phyloP scores from a whole-genome alignment of 768 basidiomycete species.

The Melanogaster broomeanus region DNA sequence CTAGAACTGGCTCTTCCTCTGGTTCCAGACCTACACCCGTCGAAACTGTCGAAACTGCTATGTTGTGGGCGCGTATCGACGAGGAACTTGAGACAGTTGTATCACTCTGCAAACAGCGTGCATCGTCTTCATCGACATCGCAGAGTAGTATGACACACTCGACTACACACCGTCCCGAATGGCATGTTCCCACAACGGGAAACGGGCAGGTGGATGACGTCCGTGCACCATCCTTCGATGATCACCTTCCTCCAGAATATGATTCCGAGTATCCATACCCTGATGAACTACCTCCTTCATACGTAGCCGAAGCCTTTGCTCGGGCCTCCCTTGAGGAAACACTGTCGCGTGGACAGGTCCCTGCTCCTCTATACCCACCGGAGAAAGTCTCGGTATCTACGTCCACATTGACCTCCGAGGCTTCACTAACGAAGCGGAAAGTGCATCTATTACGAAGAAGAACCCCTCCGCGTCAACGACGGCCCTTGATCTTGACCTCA shows the following conservation, averaged over 20 bases:
- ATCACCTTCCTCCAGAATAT: conserved; percentile 57
- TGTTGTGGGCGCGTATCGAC: conserved; percentile 78
- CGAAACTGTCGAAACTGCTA: conserved; percentile 55
- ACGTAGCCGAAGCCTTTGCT: conserved; percentile 11
- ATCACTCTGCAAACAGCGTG: conserved; percentile 63
- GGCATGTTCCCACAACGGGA: conserved; percentile 39
- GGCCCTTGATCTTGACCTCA: conserved; percentile 80
- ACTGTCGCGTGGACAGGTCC: conserved; percentile 8
- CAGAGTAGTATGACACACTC: conserved; percentile 15
- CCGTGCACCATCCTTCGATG: conserved; percentile 14
- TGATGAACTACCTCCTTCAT: conserved; percentile 29
- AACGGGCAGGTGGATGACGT: background rate
- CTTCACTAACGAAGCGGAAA: background rate
- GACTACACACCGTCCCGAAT: conserved; percentile 17
- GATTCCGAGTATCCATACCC: conserved; percentile 31
- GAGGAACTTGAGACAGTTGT: conserved; percentile 71
- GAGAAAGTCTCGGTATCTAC: conserved; percentile 18
- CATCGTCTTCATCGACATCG: conserved; percentile 16
- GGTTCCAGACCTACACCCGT: conserved; percentile 37
- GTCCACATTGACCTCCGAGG: conserved; percentile 1
- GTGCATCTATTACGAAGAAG: background rate
- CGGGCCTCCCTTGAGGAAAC: conserved; percentile 6
- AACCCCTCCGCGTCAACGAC: conserved; percentile 21
- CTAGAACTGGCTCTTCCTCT: conserved; percentile 2
- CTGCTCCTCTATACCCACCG: conserved; percentile 14